Evolutionary conservation across 371 early-diverging fungal genomes (phyloP).

Genomic region (Rhizopus delemar): DNA sequence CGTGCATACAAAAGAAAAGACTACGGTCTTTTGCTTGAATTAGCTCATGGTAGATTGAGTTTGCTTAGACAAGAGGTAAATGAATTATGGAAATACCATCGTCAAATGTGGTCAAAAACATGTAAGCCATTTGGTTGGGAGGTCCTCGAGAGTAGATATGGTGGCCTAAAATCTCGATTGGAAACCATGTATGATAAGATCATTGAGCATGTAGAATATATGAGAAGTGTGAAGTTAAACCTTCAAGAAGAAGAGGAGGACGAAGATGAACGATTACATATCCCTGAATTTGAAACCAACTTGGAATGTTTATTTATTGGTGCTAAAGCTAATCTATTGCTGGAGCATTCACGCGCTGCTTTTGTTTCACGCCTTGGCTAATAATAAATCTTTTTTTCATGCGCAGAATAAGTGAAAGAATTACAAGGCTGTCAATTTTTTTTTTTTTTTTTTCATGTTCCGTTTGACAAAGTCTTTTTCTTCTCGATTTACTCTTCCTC

Average conservation of each 20-base stretch:
- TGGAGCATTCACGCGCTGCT: constrained; percentile 69
- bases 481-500: not conserved
- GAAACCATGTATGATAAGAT: constrained; percentile 77
- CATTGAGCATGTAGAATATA: constrained; percentile 57
- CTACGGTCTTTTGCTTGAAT: constrained; percentile 46
- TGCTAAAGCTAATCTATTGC: constrained; percentile 59
- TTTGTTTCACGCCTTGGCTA: constrained; percentile 64
- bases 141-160: constrained; percentile 80
- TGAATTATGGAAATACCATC: constrained; percentile 77
- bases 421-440: not conserved
- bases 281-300: constrained; percentile 70
- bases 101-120: constrained; percentile 73
- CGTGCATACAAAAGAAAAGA: constrained; percentile 64
- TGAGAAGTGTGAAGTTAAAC: constrained; percentile 11
- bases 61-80: constrained; percentile 65
- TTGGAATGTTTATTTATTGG: constrained; percentile 63
- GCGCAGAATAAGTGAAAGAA: too few relatives aligned
- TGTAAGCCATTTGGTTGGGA: constrained; percentile 89
- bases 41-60: constrained; percentile 51
- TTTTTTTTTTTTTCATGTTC: constrained; percentile 2
- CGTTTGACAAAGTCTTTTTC: not conserved
- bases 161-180: constrained; percentile 72
- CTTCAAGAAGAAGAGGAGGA: constrained; percentile 19
- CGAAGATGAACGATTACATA: constrained; percentile 45
- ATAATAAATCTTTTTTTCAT: constrained; percentile 5